Base-by-base conservation (phyloP, 2,329 filamentous ascomycete species). In the Fusarium sp. region DNA sequence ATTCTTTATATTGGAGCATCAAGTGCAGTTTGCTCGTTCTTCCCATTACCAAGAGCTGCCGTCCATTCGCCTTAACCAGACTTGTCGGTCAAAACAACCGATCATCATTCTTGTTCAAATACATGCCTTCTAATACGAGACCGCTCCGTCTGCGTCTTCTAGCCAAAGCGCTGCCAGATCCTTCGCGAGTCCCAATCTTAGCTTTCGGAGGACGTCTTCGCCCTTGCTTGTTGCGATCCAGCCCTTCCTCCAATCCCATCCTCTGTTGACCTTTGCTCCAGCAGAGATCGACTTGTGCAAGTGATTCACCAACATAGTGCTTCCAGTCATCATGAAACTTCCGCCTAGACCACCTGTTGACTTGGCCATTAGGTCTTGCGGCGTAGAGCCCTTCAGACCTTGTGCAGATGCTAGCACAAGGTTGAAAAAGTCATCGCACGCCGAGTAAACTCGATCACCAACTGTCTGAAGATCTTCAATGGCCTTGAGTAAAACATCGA, bases 401-500 rank as follows among this genome's bases (percentile, higher is more conserved):
- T 90, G 88, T 18, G 87, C 89, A 8, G 92, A 91, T n/a, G 89
- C 84, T 24, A 97, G 82, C 8, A 94, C 92, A 2, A 94, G 88
- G 66, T 88, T 83, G 76, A 97, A 89, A 76, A 94, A 95, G 74
- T 94, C 92, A 70, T 94, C 91, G 76, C 92, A 93, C 25, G 91
- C 90, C 0, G 85, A 82, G 76, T 91, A 94, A 10, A 97, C 90
- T 53, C 91, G 87, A 20, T 88, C 86, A 8, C 90, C 85, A 18
- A 96, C 91, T 0, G 92, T 92, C 78, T 95, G 86, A 18, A 95
- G 82, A 77, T 96, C 93, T 79, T 96, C 93, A 54, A 94, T 86
- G 1, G 92, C 91, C 70, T 92, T 91, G 64, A 96, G 88, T 25
- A 96, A 83, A 20, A 86, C 86, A 72, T 94, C 91, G 73, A 95